Evolutionary conservation across 768 basidiomycete genomes (phyloP).

Genomic region (Boletales sp.): DNA sequence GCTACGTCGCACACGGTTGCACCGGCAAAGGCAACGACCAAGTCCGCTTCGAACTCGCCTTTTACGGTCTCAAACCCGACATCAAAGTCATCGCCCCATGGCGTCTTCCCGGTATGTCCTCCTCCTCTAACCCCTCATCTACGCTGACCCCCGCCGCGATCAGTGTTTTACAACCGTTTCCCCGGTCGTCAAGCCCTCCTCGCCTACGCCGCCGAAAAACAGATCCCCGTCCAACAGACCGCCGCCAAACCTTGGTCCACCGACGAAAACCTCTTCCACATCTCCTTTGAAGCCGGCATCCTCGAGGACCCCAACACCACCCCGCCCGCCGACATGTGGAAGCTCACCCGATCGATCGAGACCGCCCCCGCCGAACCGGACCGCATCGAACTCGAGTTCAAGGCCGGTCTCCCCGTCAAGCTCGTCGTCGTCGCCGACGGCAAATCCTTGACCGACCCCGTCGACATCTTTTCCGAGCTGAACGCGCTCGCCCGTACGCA

Average conservation of each 20-base stretch:
- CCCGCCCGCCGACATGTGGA: conserved; percentile 98
- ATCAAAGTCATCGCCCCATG: conserved; percentile 99
- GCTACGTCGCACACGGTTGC: conserved; percentile 97
- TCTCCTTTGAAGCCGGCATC: conserved; percentile 99
- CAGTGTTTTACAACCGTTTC: conserved; percentile 97
- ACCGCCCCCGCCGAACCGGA: conserved; percentile 78
- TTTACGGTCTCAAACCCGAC: conserved; percentile 96
- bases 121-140: neutral
- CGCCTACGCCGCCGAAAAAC: conserved; percentile 79
- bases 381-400: conserved; percentile 80
- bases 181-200: conserved; percentile 93
- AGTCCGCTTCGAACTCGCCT: conserved; percentile 98
- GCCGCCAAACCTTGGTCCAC: conserved; percentile 98
- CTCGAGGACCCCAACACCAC: conserved; percentile 95
- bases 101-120: conserved; percentile 77
- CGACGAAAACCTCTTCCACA: conserved; percentile 99
- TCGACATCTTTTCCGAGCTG: conserved; percentile 89
- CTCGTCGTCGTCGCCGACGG: conserved; percentile 60
- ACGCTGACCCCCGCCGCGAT: no score
- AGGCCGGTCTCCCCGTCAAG: conserved; percentile 81
- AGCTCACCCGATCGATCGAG: conserved; percentile 83
- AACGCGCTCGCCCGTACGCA: conserved; percentile 93
- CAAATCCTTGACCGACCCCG: conserved; percentile 80
- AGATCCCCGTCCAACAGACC: conserved; percentile 93
- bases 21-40: conserved; percentile 99